Evolutionary conservation across 176 grass and related monocot species (phyloP), one percentile per base, ranked within the genome.

Genomic region (Lolium multiflorum): DNA sequence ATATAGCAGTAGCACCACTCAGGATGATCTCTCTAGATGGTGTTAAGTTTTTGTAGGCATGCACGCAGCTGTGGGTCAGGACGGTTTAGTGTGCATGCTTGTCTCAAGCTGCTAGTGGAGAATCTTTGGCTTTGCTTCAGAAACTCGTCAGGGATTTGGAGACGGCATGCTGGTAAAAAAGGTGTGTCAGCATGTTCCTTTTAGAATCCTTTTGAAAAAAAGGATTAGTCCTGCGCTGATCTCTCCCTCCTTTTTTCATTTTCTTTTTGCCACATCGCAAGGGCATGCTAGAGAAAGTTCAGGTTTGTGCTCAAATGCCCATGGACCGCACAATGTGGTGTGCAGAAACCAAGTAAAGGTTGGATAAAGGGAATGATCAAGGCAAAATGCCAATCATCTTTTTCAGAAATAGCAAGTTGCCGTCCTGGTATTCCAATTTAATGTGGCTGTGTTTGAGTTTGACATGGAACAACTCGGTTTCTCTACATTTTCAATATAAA

Each of bases 111-210:
- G 61, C 16, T 80, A 66, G 85, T 88, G 85, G 85, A 91, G 85
- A 88, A 91, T 88, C 81, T 88, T 91, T 62, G 25, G 77, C 10
- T 84, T 88, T 91, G 68, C 89, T 91, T 70, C 69, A 88, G 79
- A 77, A 79, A 62, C 73, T 88, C 78, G 76, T 41, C 76, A 70
- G 85, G 81, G 63, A 88, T 81, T 64, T 48, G 76, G 66, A 87
- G 85, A 81, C 59, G 60, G 39, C 76, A 84, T 76, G 80, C 48
- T 26, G 15, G 68, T 28, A 5, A 76, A 76, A 81, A 91, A 81
- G 81, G 67, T 37, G 49, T 4, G 63, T 35, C 74, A 49, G n/a
- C 56, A 25, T 14, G 81, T 67, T 51, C 18, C 66, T 56, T 91
- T 87, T 68, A 28, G 65, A 47, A 83, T 87, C 74, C 49, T 87